Conservation (phyloP, 1,284 basidiomycete species). For the Sanguinoderma infundibulare region DNA sequence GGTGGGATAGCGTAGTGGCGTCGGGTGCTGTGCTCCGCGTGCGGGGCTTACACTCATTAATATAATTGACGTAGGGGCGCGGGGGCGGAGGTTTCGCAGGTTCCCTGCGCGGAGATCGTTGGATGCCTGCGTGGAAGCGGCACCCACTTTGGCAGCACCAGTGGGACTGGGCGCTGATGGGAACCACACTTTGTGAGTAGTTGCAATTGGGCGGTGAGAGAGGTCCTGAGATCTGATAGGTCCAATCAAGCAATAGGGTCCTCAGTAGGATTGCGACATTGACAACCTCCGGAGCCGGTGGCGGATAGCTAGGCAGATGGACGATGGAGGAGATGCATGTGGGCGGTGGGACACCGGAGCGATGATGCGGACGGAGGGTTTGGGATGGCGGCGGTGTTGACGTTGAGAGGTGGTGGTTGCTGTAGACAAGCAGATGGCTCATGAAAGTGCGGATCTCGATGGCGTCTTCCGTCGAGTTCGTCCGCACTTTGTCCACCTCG, state of each 20-base stretch:
- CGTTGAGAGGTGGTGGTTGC: neutral
- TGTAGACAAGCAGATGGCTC: neutral
- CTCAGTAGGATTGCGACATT: neutral
- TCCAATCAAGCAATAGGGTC: too few species aligned
- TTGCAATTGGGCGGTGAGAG: too few species aligned
- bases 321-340: neutral
- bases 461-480: neutral
- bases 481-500: slow-evolving; percentile 13
- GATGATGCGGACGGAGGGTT: neutral
- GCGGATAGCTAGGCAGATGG: neutral
- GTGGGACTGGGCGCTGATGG: neutral
- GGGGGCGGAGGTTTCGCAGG: too few species aligned
- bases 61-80: too few species aligned
- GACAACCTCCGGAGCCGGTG: neutral
- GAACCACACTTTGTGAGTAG: too few species aligned
- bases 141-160: neutral
- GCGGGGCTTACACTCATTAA: neutral
- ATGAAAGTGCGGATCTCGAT: neutral
- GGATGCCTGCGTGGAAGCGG: neutral
- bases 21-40: neutral
- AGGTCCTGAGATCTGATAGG: too few species aligned
- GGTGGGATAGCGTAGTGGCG: too few species aligned
- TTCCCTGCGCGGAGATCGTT: neutral
- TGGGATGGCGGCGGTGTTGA: neutral
- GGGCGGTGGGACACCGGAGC: neutral